Percentiles rank a stretch among this genome's conserved stretches.
Conservation (phyloP, 148 eudicot genomes). For the Diospyros kaki region DNA sequence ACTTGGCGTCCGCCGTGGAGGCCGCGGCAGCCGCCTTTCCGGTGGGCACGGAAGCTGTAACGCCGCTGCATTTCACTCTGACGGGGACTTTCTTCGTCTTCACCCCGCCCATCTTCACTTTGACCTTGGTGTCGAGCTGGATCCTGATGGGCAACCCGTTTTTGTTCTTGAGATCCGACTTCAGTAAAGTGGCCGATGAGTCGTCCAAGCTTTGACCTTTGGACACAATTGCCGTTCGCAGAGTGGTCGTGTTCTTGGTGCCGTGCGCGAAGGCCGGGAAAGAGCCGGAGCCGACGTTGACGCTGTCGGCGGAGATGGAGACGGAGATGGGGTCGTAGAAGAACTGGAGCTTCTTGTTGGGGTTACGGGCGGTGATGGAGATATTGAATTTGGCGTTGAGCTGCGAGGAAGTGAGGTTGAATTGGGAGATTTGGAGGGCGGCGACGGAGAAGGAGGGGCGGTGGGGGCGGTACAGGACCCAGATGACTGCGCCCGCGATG, state of each 20-base stretch:
- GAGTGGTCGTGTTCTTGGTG: conserved; percentile 36
- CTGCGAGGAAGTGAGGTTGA: conserved; percentile 36
- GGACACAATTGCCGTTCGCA: conserved; percentile 23
- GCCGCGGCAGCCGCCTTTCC: conserved; percentile 30
- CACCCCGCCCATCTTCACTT: conserved; percentile 29
- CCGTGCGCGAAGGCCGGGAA: conserved; percentile 34
- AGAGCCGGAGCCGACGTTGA: conserved; percentile 29
- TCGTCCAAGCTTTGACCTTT: conserved; percentile 12
- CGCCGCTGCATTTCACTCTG: conserved; percentile 42
- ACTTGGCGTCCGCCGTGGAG: conserved; percentile 24
- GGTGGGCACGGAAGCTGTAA: conserved; percentile 28
- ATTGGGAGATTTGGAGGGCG: conserved; percentile 36
- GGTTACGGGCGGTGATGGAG: conserved; percentile 39
- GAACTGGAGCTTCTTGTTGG: conserved; percentile 42
- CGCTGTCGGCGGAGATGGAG: conserved; percentile 18
- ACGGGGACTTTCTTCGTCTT: conserved; percentile 35
- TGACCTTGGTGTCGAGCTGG: conserved; percentile 38
- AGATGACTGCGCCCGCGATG: conserved; percentile 39
- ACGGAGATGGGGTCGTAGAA: conserved; percentile 33
- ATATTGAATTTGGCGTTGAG: conserved; percentile 36
- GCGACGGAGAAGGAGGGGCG: conserved; percentile 52
- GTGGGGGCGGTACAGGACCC: conserved; percentile 51
- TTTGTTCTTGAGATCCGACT: conserved; percentile 27
- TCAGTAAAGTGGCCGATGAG: conserved; percentile 15
- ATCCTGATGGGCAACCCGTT: conserved; percentile 27